Base-by-base conservation (phyloP, 441 rosid species). In the Sinapis alba region DNA sequence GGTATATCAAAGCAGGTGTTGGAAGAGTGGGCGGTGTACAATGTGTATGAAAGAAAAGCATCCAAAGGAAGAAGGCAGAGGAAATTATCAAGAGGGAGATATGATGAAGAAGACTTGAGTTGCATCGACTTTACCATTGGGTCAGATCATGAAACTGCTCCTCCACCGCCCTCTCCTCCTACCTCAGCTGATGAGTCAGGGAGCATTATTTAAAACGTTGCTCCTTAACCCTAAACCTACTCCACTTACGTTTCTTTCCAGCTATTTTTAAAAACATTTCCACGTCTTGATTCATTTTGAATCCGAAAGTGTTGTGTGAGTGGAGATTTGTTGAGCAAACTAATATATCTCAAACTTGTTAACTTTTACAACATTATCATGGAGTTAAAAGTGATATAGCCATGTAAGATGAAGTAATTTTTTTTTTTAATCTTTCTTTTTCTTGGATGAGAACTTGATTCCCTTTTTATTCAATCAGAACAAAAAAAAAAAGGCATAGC, bases 21-120 rank as follows among this genome's bases (percentile, higher is more conserved):
- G 32, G 79, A 57, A 51, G 83, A 79, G 1, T 79, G 83, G 83
- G 64, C 65, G 4, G 83, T 79, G 73, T 79, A 76, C 71, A 61
- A 63, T 66, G 79, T 79, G 36, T 62, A 59, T 71, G 73, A 75
- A 62, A 75, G 57, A 47, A 79, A 75, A 69, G 56, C 47, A 16
- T 36, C 73, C 1, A 64, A 60, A 54, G 63, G 38, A 68, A 75
- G 60, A 19, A 64, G 41, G 1, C 69, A 71, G 71, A 64, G 61
- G 43, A 76, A 63, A 54, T n/a, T n/a, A n/a, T 8, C 75, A 21
- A 70, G 28, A 56, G 54, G 15, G 45, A 67, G 23, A 43, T 26
- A 5, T 63, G 50, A 38, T 18, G 61, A 76, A 74, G 76, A 71
- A 70, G 71, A 59, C 23, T 13, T 71, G 43, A 75, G 47, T 51